Evolutionary conservation across 306 rosid species (phyloP), one percentile per base, ranked within the genome.

Genomic region (Dicorynia guianensis): DNA sequence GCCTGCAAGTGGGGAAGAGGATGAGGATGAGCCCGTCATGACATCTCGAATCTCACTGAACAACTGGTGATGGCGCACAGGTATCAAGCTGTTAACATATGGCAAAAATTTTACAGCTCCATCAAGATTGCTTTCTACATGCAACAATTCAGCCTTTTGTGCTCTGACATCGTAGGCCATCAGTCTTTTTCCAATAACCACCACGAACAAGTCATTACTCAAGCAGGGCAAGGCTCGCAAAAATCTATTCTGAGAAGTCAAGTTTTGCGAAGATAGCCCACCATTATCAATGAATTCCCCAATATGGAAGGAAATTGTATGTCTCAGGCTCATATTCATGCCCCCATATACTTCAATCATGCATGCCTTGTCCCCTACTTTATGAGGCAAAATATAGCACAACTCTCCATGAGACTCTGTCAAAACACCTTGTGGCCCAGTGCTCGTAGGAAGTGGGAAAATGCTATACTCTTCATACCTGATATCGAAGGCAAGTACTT

Each of bases 71-170:
- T 39, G 72, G 15, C 55, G 56, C 70, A 81, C 44, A 0, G 74
- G 70, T 5, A 46, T 81, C 8, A 86, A 77, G 68, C 75, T 83
- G 64, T 86, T 86, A 6, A 86, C 80, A 61, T 83, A 86, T 6
- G 85, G 82, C 33, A 83, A 40, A 74, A 35, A 83, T 52, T 19
- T 65, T 13, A 8, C 64, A 43, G 15, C 58, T 33, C 42, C 74
- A 44, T 17, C 0, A 4, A 25, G 20, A 6, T 17, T 17, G 1
- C 30, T 12, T 19, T 4, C 8, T 17, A 17, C 0, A 17, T 34
- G 7, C 13, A 70, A 48, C 4, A 49, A 0, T 33, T 39, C 34
- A 20, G 46, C 67, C 53, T 35, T 48, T 64, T 63, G 5, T 39
- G 66, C 66, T 56, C 67, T 79, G 25, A 66, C 58, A 66, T 80